A percentile compares a stretch with the other conserved stretches of the same genome.
These are phyloP conservation scores for Volvox carteri DNA, from an alignment of 163 green algal species.

Conservation along the genomic window DNA sequence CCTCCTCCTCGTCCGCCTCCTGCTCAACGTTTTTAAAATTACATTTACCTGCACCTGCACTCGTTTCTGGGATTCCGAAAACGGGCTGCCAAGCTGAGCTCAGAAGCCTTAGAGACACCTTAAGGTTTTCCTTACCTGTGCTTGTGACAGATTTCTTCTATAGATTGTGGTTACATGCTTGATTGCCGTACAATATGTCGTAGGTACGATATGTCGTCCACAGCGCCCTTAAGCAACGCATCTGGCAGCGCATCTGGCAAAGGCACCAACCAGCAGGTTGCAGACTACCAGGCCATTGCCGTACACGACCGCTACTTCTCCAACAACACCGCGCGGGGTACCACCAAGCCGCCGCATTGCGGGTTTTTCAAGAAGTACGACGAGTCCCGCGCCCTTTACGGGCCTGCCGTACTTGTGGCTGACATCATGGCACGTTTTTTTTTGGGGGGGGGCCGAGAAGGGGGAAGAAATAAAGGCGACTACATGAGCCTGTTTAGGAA, in stretches of 20 bases:
- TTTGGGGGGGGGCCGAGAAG: not conserved
- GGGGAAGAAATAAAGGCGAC: no score
- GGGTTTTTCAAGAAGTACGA: constrained; percentile 15
- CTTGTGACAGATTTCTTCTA: not conserved
- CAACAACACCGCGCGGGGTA: not conserved
- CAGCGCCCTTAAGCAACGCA: not conserved
- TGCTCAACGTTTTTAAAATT: no score
- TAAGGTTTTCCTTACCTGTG: not conserved
- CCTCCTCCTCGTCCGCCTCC: no score
- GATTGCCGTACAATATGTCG: not conserved
- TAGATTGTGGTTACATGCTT: not conserved
- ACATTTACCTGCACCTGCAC: no score
- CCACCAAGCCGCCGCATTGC: not conserved
- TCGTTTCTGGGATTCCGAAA: not conserved
- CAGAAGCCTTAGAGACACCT: not conserved
- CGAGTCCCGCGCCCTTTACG: constrained; percentile 23
- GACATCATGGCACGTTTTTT: constrained; percentile 19
- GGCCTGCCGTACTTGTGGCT: constrained; percentile 28
- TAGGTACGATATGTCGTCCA: not conserved
- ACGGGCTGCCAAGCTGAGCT: not conserved
- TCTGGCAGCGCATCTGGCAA: no score
- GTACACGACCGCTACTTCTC: not conserved
- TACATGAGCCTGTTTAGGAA: not conserved
- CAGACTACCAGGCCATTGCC: not conserved
- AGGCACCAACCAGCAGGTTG: not conserved